Evolutionary conservation across 2,329 filamentous ascomycete species (phyloP).

Genomic region (Fusarium sarcochroum): DNA sequence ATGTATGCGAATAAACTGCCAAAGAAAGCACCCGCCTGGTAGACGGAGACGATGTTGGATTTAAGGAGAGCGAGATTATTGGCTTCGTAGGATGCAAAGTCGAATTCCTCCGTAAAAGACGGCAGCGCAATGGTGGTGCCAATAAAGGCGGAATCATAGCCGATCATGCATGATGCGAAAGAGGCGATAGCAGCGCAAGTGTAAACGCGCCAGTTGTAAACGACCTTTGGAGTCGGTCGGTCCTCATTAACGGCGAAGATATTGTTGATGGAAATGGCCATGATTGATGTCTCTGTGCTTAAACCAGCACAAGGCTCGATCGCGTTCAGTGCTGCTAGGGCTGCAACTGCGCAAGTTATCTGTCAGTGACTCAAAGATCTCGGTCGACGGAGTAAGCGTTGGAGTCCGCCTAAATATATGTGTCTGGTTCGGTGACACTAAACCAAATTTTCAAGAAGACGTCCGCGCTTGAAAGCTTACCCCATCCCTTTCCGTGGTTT

Average conservation of each 20-base stretch:
- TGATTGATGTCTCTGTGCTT: not conserved
- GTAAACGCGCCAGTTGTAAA: constrained; percentile 74
- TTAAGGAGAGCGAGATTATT: constrained; percentile 70
- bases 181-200: constrained; percentile 66
- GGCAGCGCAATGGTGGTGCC: constrained; percentile 80
- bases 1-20: constrained; percentile 79
- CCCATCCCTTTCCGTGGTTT: constrained; percentile 1
- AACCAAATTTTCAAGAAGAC: not conserved
- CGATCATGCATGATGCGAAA: constrained; percentile 70
- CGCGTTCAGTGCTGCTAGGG: no score
- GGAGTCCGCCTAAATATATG: not conserved
- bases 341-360: not conserved
- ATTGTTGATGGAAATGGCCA: constrained; percentile 52
- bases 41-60: constrained; percentile 84
- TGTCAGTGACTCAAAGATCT: not conserved
- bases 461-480: constrained; percentile 16
- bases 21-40: constrained; percentile 88
- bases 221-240: constrained; percentile 67
- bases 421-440: not conserved
- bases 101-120: constrained; percentile 79
- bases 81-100: constrained; percentile 65
- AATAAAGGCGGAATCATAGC: constrained; percentile 81
- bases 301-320: not conserved
- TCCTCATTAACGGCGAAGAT: constrained; percentile 68
- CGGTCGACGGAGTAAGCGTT: not conserved